Conservation (phyloP, 176 grass and related monocot species). For the Avena eriantha region DNA sequence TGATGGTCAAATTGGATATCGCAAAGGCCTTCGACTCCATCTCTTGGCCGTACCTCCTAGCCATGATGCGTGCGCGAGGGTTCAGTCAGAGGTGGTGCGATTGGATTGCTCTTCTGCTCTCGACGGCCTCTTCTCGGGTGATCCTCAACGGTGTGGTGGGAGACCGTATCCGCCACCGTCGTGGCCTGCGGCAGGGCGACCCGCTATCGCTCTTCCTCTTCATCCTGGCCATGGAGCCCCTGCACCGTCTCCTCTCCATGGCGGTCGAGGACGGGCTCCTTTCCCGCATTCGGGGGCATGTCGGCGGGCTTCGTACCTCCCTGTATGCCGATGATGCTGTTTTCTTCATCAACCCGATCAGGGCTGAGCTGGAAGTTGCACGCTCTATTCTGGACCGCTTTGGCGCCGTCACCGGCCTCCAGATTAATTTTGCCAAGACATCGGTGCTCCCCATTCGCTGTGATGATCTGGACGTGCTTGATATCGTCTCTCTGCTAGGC, state of each 20-base stretch:
- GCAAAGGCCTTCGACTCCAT: neutral
- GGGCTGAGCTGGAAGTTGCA: neutral
- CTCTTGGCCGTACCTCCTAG: neutral
- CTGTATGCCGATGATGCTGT: neutral
- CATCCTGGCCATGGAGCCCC: neutral
- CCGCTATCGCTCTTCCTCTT: neutral
- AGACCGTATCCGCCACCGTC: rapidly evolving
- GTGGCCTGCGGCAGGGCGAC: neutral
- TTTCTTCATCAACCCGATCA: neutral
- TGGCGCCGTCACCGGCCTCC: neutral
- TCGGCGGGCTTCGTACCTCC: neutral
- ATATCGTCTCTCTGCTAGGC: neutral
- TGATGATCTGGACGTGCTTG: too few relatives aligned
- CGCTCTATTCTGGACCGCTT: neutral
- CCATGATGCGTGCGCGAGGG: neutral
- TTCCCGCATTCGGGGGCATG: neutral
- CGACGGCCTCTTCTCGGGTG: neutral
- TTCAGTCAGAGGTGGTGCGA: neutral
- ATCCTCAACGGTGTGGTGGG: neutral
- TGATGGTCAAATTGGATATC: neutral
- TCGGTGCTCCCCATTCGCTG: too few relatives aligned
- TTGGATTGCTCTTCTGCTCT: neutral
- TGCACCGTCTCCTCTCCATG: neutral
- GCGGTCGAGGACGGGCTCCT: neutral
- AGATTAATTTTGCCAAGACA: too few relatives aligned